These are phyloP conservation scores for Podila epigama DNA, from an alignment of 192 early-diverging fungal species.

Conservation along the genomic window DNA sequence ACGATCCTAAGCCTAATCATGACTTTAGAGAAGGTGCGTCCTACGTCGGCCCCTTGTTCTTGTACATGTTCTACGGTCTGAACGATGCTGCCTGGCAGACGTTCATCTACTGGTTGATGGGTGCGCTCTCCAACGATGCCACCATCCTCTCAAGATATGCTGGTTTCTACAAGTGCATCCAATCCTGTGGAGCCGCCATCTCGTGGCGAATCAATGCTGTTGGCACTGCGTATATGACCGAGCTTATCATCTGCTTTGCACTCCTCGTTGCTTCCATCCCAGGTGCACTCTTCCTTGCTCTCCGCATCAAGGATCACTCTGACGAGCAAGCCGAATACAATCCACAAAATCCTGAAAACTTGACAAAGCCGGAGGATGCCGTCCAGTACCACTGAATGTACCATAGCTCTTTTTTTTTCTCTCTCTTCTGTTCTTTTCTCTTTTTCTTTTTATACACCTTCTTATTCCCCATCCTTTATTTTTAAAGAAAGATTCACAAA, in stretches of 20 bases:
- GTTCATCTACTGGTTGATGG: constrained; percentile 80
- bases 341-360: background rate
- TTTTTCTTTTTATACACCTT: too few species aligned
- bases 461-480: too few species aligned
- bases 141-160: constrained; percentile 69
- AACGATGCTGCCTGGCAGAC: constrained; percentile 81
- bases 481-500: too few species aligned
- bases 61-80: constrained; percentile 75
- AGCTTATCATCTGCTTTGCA: constrained; percentile 22
- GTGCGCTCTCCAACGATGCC: constrained; percentile 78
- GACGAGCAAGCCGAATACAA: background rate
- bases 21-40: constrained; percentile 48
- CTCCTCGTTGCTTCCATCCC: constrained; percentile 16
- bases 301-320: constrained; percentile 12
- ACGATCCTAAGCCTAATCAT: constrained; percentile 19
- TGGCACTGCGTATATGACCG: background rate
- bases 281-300: constrained; percentile 4
- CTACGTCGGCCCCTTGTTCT: constrained; percentile 64
- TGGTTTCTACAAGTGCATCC: constrained; percentile 89
- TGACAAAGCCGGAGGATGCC: too few species aligned
- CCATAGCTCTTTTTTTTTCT: too few species aligned
- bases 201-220: constrained; percentile 68
- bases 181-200: constrained; percentile 73
- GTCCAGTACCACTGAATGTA: too few species aligned
- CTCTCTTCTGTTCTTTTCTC: too few species aligned